Evolutionary conservation across 441 rosid genomes (phyloP).

Genomic region (Jatropha multifida): DNA sequence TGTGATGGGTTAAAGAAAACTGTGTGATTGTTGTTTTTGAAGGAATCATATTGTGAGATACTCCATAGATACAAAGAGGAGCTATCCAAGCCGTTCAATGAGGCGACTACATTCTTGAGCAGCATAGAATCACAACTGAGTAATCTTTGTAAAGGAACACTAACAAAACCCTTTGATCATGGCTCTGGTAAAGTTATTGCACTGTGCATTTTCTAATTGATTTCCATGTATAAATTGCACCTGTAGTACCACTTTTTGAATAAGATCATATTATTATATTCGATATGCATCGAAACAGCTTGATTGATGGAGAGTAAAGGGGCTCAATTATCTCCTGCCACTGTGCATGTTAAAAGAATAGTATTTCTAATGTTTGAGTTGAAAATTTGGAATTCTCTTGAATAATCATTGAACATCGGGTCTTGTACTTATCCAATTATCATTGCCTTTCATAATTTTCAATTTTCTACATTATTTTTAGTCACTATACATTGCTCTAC

Average conservation of each 20-base stretch:
- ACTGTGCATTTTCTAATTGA: not conserved
- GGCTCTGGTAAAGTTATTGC: conserved; percentile 35
- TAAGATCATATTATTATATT: not conserved
- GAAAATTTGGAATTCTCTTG: conserved; percentile 5
- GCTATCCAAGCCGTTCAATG: conserved; percentile 57
- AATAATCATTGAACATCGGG: not conserved
- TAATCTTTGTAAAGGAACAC: conserved; percentile 47
- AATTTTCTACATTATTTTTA: not conserved
- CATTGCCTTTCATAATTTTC: not conserved
- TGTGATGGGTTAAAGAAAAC: not conserved
- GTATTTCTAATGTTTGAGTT: conserved; percentile 15
- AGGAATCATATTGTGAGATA: conserved; percentile 61
- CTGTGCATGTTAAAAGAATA: conserved; percentile 32
- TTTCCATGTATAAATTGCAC: not conserved
- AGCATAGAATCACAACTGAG: conserved; percentile 57
- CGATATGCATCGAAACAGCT: conserved; percentile 26
- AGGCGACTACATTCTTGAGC: conserved; percentile 54
- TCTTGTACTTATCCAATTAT: not conserved
- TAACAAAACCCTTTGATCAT: conserved; percentile 33
- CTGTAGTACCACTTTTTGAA: too few species aligned
- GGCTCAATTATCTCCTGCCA: not conserved
- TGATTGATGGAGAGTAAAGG: conserved; percentile 17
- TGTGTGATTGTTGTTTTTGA: not conserved
- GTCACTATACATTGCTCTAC: not conserved
- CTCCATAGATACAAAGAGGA: conserved; percentile 58